Evolutionary conservation across 345 rosid genomes (phyloP).

Genomic region (Garcia nutans): DNA sequence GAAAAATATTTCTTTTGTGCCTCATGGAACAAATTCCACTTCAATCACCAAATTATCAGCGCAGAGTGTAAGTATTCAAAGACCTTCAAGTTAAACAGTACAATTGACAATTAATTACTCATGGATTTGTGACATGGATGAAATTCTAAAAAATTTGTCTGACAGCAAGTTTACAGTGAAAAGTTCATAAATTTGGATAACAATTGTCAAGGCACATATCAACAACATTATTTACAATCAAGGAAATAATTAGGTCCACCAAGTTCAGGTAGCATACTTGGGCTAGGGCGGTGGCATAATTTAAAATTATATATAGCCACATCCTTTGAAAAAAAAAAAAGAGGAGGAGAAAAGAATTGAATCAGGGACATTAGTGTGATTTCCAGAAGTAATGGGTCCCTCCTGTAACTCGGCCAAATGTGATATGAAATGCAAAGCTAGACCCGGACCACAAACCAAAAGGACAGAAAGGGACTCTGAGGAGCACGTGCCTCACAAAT

Average conservation of each 20-base stretch:
- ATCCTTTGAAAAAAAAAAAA: neutral
- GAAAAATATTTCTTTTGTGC: neutral
- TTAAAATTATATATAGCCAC: neutral
- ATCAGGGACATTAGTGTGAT: neutral
- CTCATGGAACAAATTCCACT: neutral
- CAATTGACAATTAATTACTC: neutral
- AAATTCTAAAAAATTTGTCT: neutral
- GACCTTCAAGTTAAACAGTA: neutral
- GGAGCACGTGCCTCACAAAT: neutral
- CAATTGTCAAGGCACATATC: neutral
- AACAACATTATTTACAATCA: neutral
- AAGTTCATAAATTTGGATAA: neutral
- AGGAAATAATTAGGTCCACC: neutral
- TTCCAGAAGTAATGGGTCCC: constrained; percentile 6
- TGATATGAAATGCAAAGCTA: constrained; percentile 14
- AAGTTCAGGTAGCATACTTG: neutral
- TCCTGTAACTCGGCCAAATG: neutral
- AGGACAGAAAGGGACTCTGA: neutral
- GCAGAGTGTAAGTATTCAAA: neutral
- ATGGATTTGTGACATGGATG: neutral
- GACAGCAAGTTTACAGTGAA: neutral
- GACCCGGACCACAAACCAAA: neutral
- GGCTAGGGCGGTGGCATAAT: neutral
- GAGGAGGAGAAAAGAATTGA: neutral
- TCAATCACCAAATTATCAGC: neutral